Conservation (phyloP, 768 basidiomycete genomes). For the Podaxis rugospora region DNA sequence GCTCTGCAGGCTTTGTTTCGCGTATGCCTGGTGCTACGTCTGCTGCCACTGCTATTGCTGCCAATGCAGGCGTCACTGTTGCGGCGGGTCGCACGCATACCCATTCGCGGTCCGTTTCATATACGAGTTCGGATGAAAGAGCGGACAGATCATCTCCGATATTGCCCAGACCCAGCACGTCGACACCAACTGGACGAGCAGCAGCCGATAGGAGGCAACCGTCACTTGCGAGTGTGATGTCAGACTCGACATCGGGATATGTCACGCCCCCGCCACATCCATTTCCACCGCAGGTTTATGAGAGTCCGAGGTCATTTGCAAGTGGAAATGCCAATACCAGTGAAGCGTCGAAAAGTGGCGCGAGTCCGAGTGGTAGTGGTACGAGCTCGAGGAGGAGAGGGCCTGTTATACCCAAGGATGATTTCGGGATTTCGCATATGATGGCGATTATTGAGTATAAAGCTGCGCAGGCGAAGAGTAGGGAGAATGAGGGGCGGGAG, state of each 20-base stretch:
- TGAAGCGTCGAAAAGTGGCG: background rate
- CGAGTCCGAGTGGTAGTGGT: background rate
- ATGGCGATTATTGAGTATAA: slow-evolving; percentile 80
- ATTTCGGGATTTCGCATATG: slow-evolving; percentile 85
- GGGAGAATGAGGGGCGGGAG: slow-evolving; percentile 27
- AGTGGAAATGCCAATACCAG: background rate
- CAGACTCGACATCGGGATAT: slow-evolving; percentile 49
- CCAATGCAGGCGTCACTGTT: background rate
- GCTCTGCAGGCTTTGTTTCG: slow-evolving; percentile 27
- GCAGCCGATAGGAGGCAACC: slow-evolving; percentile 40
- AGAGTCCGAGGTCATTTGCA: slow-evolving; percentile 18
- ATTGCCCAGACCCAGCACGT: slow-evolving; percentile 21
- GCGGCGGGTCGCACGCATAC: slow-evolving; percentile 10
- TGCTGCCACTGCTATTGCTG: slow-evolving; percentile 9
- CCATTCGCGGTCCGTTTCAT: background rate
- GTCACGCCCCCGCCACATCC: slow-evolving; percentile 31
- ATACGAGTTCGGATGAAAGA: background rate
- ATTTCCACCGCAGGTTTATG: slow-evolving; percentile 20
- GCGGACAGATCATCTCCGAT: slow-evolving; percentile 3
- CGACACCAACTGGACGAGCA: slow-evolving; percentile 28
- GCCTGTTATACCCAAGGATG: slow-evolving; percentile 61
- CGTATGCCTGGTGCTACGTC: slow-evolving; percentile 16
- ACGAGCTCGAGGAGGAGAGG: slow-evolving; percentile 35
- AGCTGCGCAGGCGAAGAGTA: slow-evolving; percentile 34
- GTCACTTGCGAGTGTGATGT: slow-evolving; percentile 73